Base-by-base conservation (phyloP, 1,139 yeast species). In the Saccharomyces hybrid region DNA sequence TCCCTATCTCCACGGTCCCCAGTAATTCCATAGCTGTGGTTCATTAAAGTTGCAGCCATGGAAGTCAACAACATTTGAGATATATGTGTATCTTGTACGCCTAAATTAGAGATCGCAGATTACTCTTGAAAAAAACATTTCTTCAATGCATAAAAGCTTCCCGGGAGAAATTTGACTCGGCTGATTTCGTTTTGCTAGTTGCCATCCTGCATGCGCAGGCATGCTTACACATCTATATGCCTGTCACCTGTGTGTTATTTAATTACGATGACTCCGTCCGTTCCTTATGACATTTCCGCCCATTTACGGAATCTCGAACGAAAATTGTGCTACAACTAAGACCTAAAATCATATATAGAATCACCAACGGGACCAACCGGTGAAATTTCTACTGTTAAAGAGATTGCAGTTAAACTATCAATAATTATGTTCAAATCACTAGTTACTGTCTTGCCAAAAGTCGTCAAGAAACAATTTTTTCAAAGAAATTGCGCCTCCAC, bases 401-500 rank as follows among this genome's bases (percentile, higher is more conserved):
- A 5, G 11, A 29, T 1, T 11, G 32, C 13, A 9, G 32, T 5
- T 29, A 32, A 38, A 16, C 11, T 4, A 11, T 5, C 5, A 16
- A 9, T 16, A 9, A 8, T 6, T 19, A 38, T 38, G 44, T 16
- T 38, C 4, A 38, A 19, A 38, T 38, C 44, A 38, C 2, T 38
- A n/a, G 9, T 11, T 9, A 11, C 44, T 19, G 25, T 16, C 9
- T 38, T 38, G 44, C 44, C 44, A 13, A 38, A 13, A 38, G n/a
- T 9, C 9, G 4, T 13, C 23, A 38, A 38, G 44, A 9, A 3
- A 9, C 9, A 38, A 3, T 11, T 38, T 7, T 2, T 38, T 2
- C 44, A 38, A 29, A 38, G 29, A 23, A 67, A 78, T 58, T 64
- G 72, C 27, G 75, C 77, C 51, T 81, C 86, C 46, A 88, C 97